phyloP scores from a whole-genome alignment of 2,329 filamentous ascomycete species.

The Beauveria australis region DNA sequence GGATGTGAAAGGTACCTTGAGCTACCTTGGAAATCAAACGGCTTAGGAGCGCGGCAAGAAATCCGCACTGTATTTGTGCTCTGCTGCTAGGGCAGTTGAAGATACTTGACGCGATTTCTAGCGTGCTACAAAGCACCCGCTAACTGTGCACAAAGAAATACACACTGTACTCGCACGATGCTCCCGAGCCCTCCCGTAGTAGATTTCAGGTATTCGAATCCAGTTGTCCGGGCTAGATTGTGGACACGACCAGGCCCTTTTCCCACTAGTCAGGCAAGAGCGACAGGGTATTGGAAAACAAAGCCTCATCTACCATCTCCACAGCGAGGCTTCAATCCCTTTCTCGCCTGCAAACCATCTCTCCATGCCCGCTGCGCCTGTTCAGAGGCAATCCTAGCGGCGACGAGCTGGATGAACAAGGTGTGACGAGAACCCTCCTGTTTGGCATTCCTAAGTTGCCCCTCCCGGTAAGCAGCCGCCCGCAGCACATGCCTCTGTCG shows the following conservation, averaged over 20 bases:
- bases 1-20: background rate
- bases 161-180: background rate
- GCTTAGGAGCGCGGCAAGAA: background rate
- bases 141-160: background rate
- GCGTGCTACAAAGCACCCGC: background rate
- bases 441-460: slow-evolving; percentile 11
- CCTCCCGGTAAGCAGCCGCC: slow-evolving; percentile 6
- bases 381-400: slow-evolving; percentile 32
- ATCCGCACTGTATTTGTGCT: background rate
- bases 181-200: background rate
- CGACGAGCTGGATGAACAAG: slow-evolving; percentile 28
- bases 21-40: background rate
- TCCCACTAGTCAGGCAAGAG: slow-evolving; percentile 21
- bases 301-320: slow-evolving; percentile 33
- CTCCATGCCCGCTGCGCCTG: slow-evolving; percentile 29
- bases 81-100: background rate
- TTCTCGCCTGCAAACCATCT: slow-evolving; percentile 17
- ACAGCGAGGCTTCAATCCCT: slow-evolving; percentile 19
- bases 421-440: slow-evolving; percentile 18
- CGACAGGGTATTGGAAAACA: slow-evolving; percentile 31
- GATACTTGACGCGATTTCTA: no score
- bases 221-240: slow-evolving; percentile 11
- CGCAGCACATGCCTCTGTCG: slow-evolving; percentile 1
- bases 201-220: slow-evolving; percentile 12
- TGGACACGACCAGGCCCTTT: slow-evolving; percentile 20